Evolutionary conservation across 192 early-diverging fungal genomes (phyloP), one percentile per base, ranked within the genome.

Genomic region (Pecoramyces ruminantium): DNA sequence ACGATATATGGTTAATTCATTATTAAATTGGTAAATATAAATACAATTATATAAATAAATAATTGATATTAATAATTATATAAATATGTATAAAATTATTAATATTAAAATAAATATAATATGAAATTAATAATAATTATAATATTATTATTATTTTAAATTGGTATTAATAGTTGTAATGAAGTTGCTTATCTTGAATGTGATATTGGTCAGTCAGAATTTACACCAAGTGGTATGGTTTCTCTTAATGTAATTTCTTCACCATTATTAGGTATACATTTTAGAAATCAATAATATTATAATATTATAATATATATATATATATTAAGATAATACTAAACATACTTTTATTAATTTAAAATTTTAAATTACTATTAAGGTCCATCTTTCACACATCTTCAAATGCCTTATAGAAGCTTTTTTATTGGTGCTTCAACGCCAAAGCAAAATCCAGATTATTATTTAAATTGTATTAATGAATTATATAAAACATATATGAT

Each of bases 151-250:
- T 14, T 14, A 39, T 39, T 14, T 14, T 14, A 80, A 39, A 29
- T 28, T n/a, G 11, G 30, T 29, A 30, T 34, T 82, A 30, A 78
- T 77, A 94, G 88, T n/a, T 92, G 92, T 82, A 85, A 85, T 4
- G 85, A 87, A 30, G 87, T 96, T 28, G 95, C 94, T 4, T 96
- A 91, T 82, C 86, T 99, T 30, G 97, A 99, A 80, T 93, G 93
- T 25, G 97, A 99, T 84, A 79, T 97, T 29, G 97, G 97, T 11
- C 97, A 99, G 82, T 87, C 94, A 13, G 96, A 97, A 85, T 92
- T 97, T 40, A 90, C 94, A 2, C 92, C 95, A 29, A 82, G 90
- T 0, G 97, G 97, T 5, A 85, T 94, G 12, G 85, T 96, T 5
- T 92, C 95, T 0, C 86, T 99, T n/a, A 89, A 94, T 78, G 81